Base-by-base conservation (phyloP, 2,329 filamentous ascomycete genomes). In the Xylaria multiplex region DNA sequence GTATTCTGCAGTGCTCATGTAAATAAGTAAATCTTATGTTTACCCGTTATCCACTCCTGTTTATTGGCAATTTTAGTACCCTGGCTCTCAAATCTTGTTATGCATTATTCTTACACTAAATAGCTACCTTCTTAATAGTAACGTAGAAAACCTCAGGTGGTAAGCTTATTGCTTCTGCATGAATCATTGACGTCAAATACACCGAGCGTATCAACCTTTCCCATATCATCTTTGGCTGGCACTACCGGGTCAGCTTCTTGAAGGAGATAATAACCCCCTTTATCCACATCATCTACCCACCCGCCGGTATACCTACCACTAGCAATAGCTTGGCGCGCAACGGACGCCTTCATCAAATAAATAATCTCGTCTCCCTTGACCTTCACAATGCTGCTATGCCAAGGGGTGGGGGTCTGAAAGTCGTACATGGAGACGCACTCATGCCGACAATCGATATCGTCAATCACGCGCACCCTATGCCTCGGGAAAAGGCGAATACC, bases 361-460 rank as follows among this genome's bases (percentile, higher is more conserved):
- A 62, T 16, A 6, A 66, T 13, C 9, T 66, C 46, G 22, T 59
- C 66, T 1, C 69, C 71, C 11, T 46, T 61, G 6, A 74, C 45
- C 22, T 68, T 66, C 53, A 78, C 77, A 30, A 80, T 76, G 48
- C 74, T 77, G 64, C 81, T 81, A 68, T 82, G 80, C 80, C 80
- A 82, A 2, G 79, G 80, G 0, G 80, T 81, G 0, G 80, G 80
- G 6, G 81, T 74, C 55, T 78, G 76, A 3, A 77, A 68, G 30
- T 73, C 73, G 22, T 56, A 64, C 1, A 64, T 54, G 6, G 61
- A 59, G 59, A 65, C 64, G 3, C 57, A 54, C 8, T 48, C 55
- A 16, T 68, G 46, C 11, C 62, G 30, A 8, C 58, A 58, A 24
- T 63, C 60, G 6, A 73, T 58, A 2, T 70, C 65, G 27, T 71